These are phyloP conservation scores for Trichoderma gracile DNA, from an alignment of 2,329 filamentous ascomycete genomes.

Conservation along the genomic window DNA sequence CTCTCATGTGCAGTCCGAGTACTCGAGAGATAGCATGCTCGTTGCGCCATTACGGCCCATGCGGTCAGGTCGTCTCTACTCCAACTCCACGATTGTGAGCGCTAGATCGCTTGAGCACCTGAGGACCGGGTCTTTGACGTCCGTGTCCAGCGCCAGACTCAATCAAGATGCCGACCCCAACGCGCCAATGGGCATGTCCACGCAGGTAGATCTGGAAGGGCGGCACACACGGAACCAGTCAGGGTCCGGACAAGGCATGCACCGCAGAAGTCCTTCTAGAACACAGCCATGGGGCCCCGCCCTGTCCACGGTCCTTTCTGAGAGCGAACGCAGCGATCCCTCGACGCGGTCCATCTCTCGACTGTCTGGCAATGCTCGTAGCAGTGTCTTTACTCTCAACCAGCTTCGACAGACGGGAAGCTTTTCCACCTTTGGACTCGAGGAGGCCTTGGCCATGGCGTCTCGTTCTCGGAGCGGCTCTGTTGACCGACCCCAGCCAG, in stretches of 20 bases:
- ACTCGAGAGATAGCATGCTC: slow-evolving; percentile 62
- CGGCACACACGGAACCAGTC: slow-evolving; percentile 27
- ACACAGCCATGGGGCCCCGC: slow-evolving; percentile 63
- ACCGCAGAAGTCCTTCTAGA: slow-evolving; percentile 26
- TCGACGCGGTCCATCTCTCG: slow-evolving; percentile 52
- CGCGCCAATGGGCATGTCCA: slow-evolving; percentile 4
- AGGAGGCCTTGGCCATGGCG: slow-evolving; percentile 40
- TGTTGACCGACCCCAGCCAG: slow-evolving; percentile 52
- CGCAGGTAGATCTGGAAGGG: slow-evolving; percentile 32
- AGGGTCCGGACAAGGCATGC: background rate
- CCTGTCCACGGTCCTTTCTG: slow-evolving; percentile 64
- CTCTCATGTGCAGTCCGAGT: slow-evolving; percentile 44
- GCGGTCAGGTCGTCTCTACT: slow-evolving; percentile 34
- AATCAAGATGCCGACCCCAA: slow-evolving; percentile 47
- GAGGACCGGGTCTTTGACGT: slow-evolving; percentile 55
- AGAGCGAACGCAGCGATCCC: slow-evolving; percentile 57
- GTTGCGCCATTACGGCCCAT: slow-evolving; percentile 55
- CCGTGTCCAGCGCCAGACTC: slow-evolving; percentile 53
- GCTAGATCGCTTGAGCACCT: slow-evolving; percentile 56
- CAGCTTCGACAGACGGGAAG: slow-evolving; percentile 58
- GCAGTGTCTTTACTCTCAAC: slow-evolving; percentile 52
- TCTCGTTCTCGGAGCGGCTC: slow-evolving; percentile 48
- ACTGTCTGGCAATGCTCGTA: slow-evolving; percentile 47
- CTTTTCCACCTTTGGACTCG: slow-evolving; percentile 53
- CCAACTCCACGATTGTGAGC: slow-evolving; percentile 52